phyloP scores from a whole-genome alignment of 257 asterid species.

The Mitragyna speciosa region DNA sequence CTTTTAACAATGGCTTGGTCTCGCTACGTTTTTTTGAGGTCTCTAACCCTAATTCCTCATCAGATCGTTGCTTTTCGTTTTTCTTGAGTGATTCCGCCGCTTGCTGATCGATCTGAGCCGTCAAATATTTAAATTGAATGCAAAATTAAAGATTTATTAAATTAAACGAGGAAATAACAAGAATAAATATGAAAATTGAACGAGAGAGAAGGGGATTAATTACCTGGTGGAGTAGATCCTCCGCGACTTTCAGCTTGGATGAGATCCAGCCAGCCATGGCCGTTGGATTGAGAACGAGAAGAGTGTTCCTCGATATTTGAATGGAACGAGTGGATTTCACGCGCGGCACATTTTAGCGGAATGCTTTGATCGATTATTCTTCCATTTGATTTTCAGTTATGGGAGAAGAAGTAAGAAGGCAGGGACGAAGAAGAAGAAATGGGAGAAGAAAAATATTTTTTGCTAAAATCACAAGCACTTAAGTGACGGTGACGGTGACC shows the following conservation, averaged over 20 bases:
- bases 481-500: background rate
- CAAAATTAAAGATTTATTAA: background rate
- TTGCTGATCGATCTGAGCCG: constrained; percentile 87
- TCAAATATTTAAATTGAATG: constrained; percentile 23
- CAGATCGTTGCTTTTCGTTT: constrained; percentile 58
- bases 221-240: constrained; percentile 89
- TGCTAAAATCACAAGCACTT: background rate
- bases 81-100: constrained; percentile 92
- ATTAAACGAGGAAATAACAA: background rate
- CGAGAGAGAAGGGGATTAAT: constrained; percentile 13
- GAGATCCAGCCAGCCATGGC: constrained; percentile 97
- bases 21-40: constrained; percentile 41
- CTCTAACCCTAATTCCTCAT: constrained; percentile 47
- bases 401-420: background rate
- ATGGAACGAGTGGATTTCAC: background rate
- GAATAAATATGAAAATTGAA: background rate
- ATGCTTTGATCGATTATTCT: background rate
- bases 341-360: constrained; percentile 28
- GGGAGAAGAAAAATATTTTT: background rate
- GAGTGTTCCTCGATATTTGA: constrained; percentile 13
- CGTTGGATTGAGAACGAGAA: constrained; percentile 3
- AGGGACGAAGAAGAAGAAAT: background rate
- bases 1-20: constrained; percentile 61
- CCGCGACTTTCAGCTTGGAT: constrained; percentile 97
- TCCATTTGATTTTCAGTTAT: background rate